These are phyloP conservation scores for Diddensiella santjacobensis DNA, from an alignment of 805 yeast species.

Conservation along the genomic window DNA sequence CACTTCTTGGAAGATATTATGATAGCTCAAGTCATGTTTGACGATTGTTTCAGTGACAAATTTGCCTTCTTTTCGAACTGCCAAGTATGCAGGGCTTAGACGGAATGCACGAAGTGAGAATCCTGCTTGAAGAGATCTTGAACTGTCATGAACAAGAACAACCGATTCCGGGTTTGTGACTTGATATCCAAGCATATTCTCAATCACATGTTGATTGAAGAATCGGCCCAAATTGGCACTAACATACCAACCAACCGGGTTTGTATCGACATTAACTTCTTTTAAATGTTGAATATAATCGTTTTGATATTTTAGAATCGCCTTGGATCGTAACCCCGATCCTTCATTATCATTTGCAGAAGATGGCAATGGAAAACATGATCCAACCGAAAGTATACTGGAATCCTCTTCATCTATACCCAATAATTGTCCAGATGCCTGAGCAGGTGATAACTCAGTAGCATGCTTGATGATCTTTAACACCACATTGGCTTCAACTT, in stretches of 20 bases:
- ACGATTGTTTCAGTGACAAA: slow-evolving; percentile 64
- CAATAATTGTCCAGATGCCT: slow-evolving; percentile 65
- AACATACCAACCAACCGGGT: slow-evolving; percentile 79
- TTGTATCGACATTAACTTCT: slow-evolving; percentile 61
- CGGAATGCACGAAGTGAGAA: slow-evolving; percentile 66
- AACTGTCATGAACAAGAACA: slow-evolving; percentile 63
- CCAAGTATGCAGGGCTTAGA: slow-evolving; percentile 58
- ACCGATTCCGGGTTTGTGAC: slow-evolving; percentile 48
- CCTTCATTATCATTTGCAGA: slow-evolving; percentile 53
- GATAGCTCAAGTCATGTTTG: slow-evolving; percentile 55
- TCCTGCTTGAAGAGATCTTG: slow-evolving; percentile 55
- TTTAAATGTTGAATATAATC: slow-evolving; percentile 61
- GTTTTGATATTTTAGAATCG: slow-evolving; percentile 64
- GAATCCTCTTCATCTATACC: slow-evolving; percentile 64
- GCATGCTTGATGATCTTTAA: slow-evolving; percentile 64
- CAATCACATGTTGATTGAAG: slow-evolving; percentile 58
- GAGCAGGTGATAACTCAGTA: slow-evolving; percentile 56
- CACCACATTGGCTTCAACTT: slow-evolving; percentile 34
- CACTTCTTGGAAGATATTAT: slow-evolving; percentile 68
- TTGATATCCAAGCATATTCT: slow-evolving; percentile 65
- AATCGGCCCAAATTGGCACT: slow-evolving; percentile 66
- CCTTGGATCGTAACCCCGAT: slow-evolving; percentile 56
- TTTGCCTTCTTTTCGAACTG: slow-evolving; percentile 47
- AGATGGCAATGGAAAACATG: slow-evolving; percentile 64
- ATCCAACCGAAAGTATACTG: slow-evolving; percentile 46